Percentiles rank a stretch among this genome's conserved stretches.
phyloP scores from a whole-genome alignment of 2,329 filamentous ascomycete genomes.

The Talaromyces pinophilus region DNA sequence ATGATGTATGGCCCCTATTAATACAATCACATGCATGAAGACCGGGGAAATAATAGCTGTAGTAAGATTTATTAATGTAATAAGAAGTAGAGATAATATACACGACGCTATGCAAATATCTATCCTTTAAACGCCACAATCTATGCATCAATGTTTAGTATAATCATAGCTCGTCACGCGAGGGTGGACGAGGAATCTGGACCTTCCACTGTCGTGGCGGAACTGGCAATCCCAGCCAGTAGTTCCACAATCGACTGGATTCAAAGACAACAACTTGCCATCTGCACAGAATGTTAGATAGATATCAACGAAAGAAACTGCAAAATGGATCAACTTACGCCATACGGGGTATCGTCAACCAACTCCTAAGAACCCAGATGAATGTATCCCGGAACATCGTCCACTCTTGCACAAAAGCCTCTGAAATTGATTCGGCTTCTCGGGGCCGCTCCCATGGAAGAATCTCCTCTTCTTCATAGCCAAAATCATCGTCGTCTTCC shows the following conservation, averaged over 20 bases:
- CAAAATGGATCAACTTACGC: constrained; percentile 62
- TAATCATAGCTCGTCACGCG: constrained; percentile 23
- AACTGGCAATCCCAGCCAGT: constrained; percentile 64
- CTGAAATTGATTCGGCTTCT: constrained; percentile 51
- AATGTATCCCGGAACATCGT: constrained; percentile 62
- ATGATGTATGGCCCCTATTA: background rate
- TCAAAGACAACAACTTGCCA: constrained; percentile 58
- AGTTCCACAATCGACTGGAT: constrained; percentile 58
- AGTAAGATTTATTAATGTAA: background rate
- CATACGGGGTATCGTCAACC: constrained; percentile 66
- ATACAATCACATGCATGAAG: background rate
- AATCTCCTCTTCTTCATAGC: constrained; percentile 40
- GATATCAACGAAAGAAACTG: background rate
- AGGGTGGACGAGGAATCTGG: constrained; percentile 40
- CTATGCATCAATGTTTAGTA: constrained; percentile 16
- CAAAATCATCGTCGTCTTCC: constrained; percentile 47
- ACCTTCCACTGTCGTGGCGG: constrained; percentile 59
- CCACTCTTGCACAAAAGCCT: constrained; percentile 66
- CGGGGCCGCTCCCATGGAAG: constrained; percentile 38
- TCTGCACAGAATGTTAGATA: constrained; percentile 34
- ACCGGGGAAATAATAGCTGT: background rate
- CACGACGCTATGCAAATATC: constrained; percentile 21
- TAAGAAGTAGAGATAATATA: background rate
- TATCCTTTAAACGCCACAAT: constrained; percentile 16
- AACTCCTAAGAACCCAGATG: constrained; percentile 68